Conservation (phyloP, 441 rosid genomes). For the Biscutella laevigata region DNA sequence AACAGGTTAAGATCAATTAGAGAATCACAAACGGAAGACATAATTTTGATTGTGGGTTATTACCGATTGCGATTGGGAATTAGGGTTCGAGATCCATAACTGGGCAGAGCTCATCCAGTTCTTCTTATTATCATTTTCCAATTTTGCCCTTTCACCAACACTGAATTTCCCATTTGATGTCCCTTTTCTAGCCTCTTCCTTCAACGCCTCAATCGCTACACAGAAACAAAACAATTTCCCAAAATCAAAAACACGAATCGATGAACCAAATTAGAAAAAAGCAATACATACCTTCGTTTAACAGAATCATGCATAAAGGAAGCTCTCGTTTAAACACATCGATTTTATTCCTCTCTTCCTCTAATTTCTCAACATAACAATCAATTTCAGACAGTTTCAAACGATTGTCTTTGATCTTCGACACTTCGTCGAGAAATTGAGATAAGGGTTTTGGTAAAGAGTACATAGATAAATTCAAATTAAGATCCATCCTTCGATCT, state of each 20-base stretch:
- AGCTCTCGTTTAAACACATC: slow-evolving; percentile 53
- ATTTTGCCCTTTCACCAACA: slow-evolving; percentile 22
- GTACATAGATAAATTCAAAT: slow-evolving; percentile 36
- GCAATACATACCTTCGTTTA: slow-evolving; percentile 32
- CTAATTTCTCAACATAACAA: slow-evolving; percentile 34
- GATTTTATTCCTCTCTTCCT: slow-evolving; percentile 47
- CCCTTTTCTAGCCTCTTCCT: slow-evolving; percentile 33
- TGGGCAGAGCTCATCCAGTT: slow-evolving; percentile 50
- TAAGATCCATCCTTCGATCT: slow-evolving; percentile 33
- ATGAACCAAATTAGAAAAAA: not conserved
- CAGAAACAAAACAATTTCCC: not conserved
- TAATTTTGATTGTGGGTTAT: not conserved
- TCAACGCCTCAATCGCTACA: slow-evolving; percentile 38
- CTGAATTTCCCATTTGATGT: slow-evolving; percentile 28
- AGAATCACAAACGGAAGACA: not conserved
- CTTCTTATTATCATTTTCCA: slow-evolving; percentile 32
- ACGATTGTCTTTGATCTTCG: slow-evolving; percentile 24
- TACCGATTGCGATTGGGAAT: slow-evolving; percentile 22
- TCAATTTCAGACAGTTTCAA: slow-evolving; percentile 30
- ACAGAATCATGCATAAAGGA: slow-evolving; percentile 49
- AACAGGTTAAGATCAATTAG: not conserved
- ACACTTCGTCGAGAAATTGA: slow-evolving; percentile 32
- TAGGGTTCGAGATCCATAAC: slow-evolving; percentile 33
- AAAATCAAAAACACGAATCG: not conserved
- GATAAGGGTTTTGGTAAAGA: slow-evolving; percentile 29